phyloP scores from a whole-genome alignment of 108 stramenopile genomes.

The Fistulifera solaris region DNA sequence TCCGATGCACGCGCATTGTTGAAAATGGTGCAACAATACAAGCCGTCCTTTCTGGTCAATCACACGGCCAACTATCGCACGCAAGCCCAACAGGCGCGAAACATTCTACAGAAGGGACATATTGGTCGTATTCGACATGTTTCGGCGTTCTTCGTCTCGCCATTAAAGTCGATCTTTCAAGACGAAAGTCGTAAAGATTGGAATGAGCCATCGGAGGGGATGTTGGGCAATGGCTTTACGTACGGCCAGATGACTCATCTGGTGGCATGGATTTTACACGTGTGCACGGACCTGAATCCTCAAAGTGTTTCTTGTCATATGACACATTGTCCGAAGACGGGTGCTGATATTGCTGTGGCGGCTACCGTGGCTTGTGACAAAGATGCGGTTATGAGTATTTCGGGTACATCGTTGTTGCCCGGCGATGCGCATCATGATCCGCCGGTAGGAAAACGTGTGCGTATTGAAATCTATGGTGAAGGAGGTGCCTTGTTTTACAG shows the following conservation, averaged over 20 bases:
- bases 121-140: conserved; percentile 36
- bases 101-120: conserved; percentile 19
- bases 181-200: conserved; percentile 28
- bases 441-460: conserved; percentile 44
- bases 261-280: conserved; percentile 56
- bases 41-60: conserved; percentile 44
- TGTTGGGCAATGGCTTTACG: conserved; percentile 71
- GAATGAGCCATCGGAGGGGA: conserved; percentile 32
- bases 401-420: conserved; percentile 52
- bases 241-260: conserved; percentile 66
- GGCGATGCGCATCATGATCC: conserved; percentile 54
- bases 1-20: conserved; percentile 34
- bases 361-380: conserved; percentile 47
- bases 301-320: conserved; percentile 37
- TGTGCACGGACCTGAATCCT: conserved; percentile 29
- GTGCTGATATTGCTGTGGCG: conserved; percentile 56
- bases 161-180: conserved; percentile 47
- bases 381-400: conserved; percentile 34
- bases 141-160: conserved; percentile 41
- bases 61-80: conserved; percentile 60
- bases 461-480: conserved; percentile 50
- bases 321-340: conserved; percentile 37
- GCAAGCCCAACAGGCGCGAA: conserved; percentile 40
- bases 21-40: conserved; percentile 16
- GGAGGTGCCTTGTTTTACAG: conserved; percentile 33